phyloP scores from a whole-genome alignment of 352 stramenopile genomes.

The Globisporangium parvum region DNA sequence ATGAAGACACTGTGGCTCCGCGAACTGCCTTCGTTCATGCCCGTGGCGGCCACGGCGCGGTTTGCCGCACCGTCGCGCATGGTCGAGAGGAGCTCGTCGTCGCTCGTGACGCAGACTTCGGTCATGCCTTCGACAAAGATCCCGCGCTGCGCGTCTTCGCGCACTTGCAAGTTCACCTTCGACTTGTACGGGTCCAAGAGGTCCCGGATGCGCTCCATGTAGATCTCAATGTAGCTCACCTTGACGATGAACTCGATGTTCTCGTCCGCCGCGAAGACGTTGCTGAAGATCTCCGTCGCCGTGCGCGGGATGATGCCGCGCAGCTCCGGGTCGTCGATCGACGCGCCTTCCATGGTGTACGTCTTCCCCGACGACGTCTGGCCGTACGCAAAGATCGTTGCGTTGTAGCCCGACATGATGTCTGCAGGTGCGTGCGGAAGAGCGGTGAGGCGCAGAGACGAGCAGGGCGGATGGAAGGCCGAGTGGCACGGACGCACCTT shows the following conservation, averaged over 20 bases:
- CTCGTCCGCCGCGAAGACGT: slow-evolving; percentile 81
- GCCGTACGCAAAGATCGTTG: slow-evolving; percentile 92
- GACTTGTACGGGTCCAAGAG: slow-evolving; percentile 89
- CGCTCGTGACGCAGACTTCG: slow-evolving; percentile 90
- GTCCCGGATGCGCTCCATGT: slow-evolving; percentile 94
- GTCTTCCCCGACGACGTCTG: slow-evolving; percentile 89
- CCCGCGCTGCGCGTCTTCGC: slow-evolving; percentile 82
- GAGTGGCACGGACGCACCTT: slow-evolving; percentile 51
- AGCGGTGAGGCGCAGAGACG: no score
- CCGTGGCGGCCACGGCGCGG: slow-evolving; percentile 84
- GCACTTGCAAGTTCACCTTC: slow-evolving; percentile 88
- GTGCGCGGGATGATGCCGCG: slow-evolving; percentile 87
- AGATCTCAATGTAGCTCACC: slow-evolving; percentile 95
- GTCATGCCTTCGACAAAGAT: slow-evolving; percentile 93
- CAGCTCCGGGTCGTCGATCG: slow-evolving; percentile 83
- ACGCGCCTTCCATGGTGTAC: slow-evolving; percentile 84
- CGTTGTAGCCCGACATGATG: slow-evolving; percentile 91
- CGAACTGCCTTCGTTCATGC: slow-evolving; percentile 92
- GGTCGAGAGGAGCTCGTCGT: slow-evolving; percentile 81
- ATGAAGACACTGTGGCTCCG: slow-evolving; percentile 92
- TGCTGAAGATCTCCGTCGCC: slow-evolving; percentile 84
- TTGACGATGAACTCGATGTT: slow-evolving; percentile 92
- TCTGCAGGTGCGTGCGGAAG: no score
- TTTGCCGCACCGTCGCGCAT: slow-evolving; percentile 81
- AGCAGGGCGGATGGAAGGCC: no score